Percentiles rank a stretch among this genome's conserved stretches.
Conservation (phyloP, 352 stramenopile species). For the Pythium grandisporangium region DNA sequence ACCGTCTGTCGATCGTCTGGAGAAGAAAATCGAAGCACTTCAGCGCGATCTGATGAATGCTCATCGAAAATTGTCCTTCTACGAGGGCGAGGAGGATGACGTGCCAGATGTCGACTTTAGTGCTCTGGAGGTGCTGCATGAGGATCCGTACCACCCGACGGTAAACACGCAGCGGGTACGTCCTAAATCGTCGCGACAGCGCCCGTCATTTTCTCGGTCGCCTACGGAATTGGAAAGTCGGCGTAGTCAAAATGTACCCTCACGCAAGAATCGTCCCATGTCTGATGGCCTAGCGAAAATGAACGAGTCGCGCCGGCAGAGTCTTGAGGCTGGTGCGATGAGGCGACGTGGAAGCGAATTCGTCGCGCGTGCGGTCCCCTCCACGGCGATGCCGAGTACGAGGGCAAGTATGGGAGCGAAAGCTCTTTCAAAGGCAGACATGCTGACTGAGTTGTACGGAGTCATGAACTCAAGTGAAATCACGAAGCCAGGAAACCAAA, state of each 20-base stretch:
- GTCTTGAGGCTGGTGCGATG: slow-evolving; percentile 8
- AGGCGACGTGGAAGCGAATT: slow-evolving; percentile 9
- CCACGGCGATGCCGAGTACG: slow-evolving; percentile 3
- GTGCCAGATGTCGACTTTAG: slow-evolving; percentile 26
- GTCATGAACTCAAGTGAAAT: slow-evolving; percentile 66
- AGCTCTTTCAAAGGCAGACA: slow-evolving; percentile 38
- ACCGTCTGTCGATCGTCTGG: slow-evolving; percentile 15
- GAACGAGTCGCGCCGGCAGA: slow-evolving; percentile 3
- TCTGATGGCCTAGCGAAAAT: slow-evolving; percentile 1
- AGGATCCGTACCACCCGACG: slow-evolving; percentile 15
- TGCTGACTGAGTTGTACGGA: slow-evolving; percentile 44
- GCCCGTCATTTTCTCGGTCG: slow-evolving; percentile 4
- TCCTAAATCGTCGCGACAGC: no score
- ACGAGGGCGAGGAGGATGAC: slow-evolving; percentile 42
- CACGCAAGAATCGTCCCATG: slow-evolving; percentile 1
- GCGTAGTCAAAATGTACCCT: neutral
- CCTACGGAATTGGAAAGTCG: neutral
- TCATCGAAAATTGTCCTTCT: slow-evolving; percentile 51
- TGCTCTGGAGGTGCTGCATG: slow-evolving; percentile 24
- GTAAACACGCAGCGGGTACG: no score
- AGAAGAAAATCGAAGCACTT: slow-evolving; percentile 56
- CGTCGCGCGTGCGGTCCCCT: slow-evolving; percentile 1
- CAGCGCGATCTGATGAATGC: slow-evolving; percentile 46
- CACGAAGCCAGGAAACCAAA: slow-evolving; percentile 12
- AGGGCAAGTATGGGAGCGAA: no score